Base-by-base conservation (phyloP, 192 early-diverging fungal genomes). In the Gamsiella multidivaricata region DNA sequence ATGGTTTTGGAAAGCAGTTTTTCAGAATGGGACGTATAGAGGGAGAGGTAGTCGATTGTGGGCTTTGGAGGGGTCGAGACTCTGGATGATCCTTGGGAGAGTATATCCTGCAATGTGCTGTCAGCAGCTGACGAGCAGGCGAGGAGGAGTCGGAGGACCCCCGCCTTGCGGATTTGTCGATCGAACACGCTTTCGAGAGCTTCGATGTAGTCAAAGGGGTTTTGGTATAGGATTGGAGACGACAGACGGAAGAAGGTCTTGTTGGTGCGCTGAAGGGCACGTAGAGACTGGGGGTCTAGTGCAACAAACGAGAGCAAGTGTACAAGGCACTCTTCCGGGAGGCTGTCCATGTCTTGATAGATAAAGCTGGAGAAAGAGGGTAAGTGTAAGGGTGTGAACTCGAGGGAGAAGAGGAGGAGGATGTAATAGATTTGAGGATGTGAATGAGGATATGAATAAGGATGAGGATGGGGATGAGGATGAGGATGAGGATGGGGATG, bases 261-360 rank as follows among this genome's bases (percentile, higher is more conserved):
- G 58, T 46, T 61, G 25, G 58, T 61, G 20, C 61, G 51, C 25
- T 61, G 26, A 11, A 70, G 51, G 7, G 58, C 17, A 25, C 46
- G 58, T 18, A 70, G 32, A 17, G 68, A 70, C 3, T 3, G 28
- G 9, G 58, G 20, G 14, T 58, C 25, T 14, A 33, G 17, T 3
- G 55, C 26, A n/a, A 23, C 42, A 28, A 46, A 70, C 2, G 47
- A 33, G 20, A 70, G 25, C 15, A 70, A 11, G 47, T 53, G 51
- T 28, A 70, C 8, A n/a, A 70, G 37, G 26, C 68, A 70, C 37
- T 70, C 68, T 33, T 70, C 58, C 1, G 68, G 68, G 14, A 70
- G 39, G 5, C 51, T 43, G 51, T 61, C 51, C 58, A 70, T 61
- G 39, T 10, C 10, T 18, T n/a, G n/a, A n/a, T n/a, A n/a, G n/a